Evolutionary conservation across 2,329 filamentous ascomycete genomes (phyloP), one percentile per base, ranked within the genome.

Genomic region (Fusarium verrucosum): DNA sequence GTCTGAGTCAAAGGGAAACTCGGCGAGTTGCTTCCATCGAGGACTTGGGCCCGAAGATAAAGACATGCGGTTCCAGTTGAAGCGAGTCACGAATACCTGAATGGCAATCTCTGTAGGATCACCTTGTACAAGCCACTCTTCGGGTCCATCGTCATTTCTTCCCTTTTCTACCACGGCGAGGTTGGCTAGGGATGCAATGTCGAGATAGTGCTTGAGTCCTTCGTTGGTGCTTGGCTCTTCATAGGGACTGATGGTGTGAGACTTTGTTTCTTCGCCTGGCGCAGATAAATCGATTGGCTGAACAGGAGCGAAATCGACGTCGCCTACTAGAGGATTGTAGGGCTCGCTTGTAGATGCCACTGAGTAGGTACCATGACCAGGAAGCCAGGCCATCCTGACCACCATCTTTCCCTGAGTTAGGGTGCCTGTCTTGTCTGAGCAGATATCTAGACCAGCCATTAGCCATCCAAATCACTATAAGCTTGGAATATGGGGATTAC

Each of bases 1-100:
- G 52, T 85, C 85, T 0, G 89, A 91, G 71, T 92, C 89, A 68
- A 92, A 92, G 0, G 89, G 89, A 54, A 89, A 91, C 69, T 92
- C 90, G 2, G 86, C 85, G 19, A 88, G 75, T 61, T 89, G 82
- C 22, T 78, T 79, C 86, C 86, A 89, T 32, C 78, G 63, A 1
- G 83, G 77, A 7, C 73, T 76, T 0, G 83, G 76, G 8, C 81
- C 82, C 7, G 80, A 76, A 0, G 81, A 83, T 60, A 84, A 83
- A 17, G 78, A 77, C 16, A 82, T 77, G 7, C 85, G 81, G 58
- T 87, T 87, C 81, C 85, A 87, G 49, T 85, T 80, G 72, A 92
- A 92, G 16, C 89, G 86, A 50, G 84, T 85, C 9, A 88, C 87
- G 68, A 92, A 91, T 0, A 92, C 89, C 66, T 91, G 88, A 37